Percentiles rank a stretch among this genome's conserved stretches.
Conservation (phyloP, 176 grass and related monocot genomes). For the Carex myosuroides region DNA sequence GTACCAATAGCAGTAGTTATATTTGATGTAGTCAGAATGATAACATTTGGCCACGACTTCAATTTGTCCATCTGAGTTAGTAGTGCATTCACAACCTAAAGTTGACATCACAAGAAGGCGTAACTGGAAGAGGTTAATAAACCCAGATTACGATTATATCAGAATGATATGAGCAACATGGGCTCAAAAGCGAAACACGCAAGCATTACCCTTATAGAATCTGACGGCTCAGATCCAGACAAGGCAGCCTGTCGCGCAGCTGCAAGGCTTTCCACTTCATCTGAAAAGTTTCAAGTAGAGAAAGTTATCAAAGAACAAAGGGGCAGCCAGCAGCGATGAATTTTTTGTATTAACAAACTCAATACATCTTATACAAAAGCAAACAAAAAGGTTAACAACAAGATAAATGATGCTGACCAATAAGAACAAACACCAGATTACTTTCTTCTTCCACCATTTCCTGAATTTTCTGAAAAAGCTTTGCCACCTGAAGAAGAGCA, state of each 20-base stretch:
- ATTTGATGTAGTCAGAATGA: conserved; percentile 99
- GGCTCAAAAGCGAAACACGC: background rate
- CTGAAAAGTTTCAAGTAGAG: conserved; percentile 39
- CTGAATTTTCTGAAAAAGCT: conserved; percentile 99
- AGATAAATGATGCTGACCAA: conserved; percentile 48
- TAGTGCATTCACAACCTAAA: conserved; percentile 94
- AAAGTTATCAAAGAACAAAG: conserved; percentile 22
- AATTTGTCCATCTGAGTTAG: conserved; percentile 99
- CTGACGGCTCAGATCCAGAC: conserved; percentile 99
- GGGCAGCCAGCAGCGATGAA: background rate
- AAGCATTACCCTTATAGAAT: conserved; percentile 86
- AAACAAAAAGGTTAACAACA: background rate
- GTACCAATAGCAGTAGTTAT: conserved; percentile 97
- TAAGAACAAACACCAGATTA: conserved; percentile 92
- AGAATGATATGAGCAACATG: background rate
- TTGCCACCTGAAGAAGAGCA: conserved; percentile 59
- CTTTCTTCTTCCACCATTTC: conserved; percentile 99
- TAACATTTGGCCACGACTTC: conserved; percentile 97
- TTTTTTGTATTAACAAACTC: background rate
- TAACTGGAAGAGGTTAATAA: conserved; percentile 1
- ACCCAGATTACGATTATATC: background rate
- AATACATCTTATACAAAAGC: background rate
- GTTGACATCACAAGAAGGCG: conserved; percentile 5
- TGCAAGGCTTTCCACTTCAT: conserved; percentile 99
- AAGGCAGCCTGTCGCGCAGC: conserved; percentile 97